Conservation (phyloP, 2,329 filamentous ascomycete species). For the Aspergillus alliaceus region DNA sequence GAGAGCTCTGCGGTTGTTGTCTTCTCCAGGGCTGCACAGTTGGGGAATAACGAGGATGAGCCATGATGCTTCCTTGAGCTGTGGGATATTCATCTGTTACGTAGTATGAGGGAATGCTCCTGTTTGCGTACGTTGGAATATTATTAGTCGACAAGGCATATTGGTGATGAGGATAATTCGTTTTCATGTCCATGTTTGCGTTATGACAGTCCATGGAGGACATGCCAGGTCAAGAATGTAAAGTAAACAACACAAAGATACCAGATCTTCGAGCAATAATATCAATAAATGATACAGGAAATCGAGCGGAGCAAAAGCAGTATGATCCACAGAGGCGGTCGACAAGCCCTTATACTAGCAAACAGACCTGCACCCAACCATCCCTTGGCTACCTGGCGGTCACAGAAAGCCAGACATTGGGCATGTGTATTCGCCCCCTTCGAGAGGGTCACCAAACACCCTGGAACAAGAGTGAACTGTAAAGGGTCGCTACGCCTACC, state of each 20-base stretch:
- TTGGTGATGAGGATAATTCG: slow-evolving; percentile 14
- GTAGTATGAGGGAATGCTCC: slow-evolving; percentile 19
- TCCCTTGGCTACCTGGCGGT: slow-evolving; percentile 30
- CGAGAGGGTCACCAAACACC: slow-evolving; percentile 26
- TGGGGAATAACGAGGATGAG: slow-evolving; percentile 24
- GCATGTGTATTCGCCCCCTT: slow-evolving; percentile 27
- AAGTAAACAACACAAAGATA: slow-evolving; percentile 4
- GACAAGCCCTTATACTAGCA: not conserved
- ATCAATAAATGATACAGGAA: slow-evolving; percentile 8
- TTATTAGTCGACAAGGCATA: slow-evolving; percentile 20
- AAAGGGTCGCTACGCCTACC: slow-evolving; percentile 22
- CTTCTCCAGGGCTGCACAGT: slow-evolving; percentile 29
- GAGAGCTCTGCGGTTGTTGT: slow-evolving; percentile 32
- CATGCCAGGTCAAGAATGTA: slow-evolving; percentile 23
- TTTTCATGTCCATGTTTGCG: slow-evolving; percentile 22
- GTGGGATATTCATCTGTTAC: slow-evolving; percentile 10
- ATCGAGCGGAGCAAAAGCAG: slow-evolving; percentile 3
- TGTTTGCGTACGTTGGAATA: slow-evolving; percentile 16
- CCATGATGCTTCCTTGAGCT: slow-evolving; percentile 11
- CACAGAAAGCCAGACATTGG: slow-evolving; percentile 18
- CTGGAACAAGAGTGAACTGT: slow-evolving; percentile 25
- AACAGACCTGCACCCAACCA: slow-evolving; percentile 15
- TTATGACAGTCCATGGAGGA: slow-evolving; percentile 30
- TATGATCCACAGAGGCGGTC: slow-evolving; percentile 6
- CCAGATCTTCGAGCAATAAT: slow-evolving; percentile 12